Evolutionary conservation across 306 rosid species (phyloP).

Genomic region (Vigna unguiculata): DNA sequence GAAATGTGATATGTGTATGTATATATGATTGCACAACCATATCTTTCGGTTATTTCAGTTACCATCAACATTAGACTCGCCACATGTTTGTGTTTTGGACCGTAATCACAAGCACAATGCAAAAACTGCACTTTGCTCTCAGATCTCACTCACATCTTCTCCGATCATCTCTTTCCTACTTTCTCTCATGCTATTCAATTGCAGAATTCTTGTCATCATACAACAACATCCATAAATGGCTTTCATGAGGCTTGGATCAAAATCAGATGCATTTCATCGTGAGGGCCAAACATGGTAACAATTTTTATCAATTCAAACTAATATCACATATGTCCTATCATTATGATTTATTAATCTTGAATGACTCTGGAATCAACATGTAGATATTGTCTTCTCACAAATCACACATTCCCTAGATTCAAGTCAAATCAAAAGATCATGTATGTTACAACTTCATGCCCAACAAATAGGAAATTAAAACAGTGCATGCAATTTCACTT

Average conservation of each 20-base stretch:
- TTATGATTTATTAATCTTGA: not conserved
- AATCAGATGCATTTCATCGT: conserved; percentile 72
- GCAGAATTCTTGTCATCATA: not conserved
- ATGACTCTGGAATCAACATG: conserved; percentile 2
- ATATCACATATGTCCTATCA: not conserved
- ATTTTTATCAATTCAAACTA: not conserved
- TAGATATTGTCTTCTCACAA: not conserved
- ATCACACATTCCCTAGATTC: not conserved
- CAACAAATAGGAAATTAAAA: too few species aligned
- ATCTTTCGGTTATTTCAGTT: conserved; percentile 53
- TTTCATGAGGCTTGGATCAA: conserved; percentile 75
- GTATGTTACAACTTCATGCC: not conserved
- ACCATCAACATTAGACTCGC: conserved; percentile 67
- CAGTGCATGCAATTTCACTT: not conserved
- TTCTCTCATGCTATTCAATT: conserved; percentile 27
- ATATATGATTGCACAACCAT: conserved; percentile 41
- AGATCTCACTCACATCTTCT: conserved; percentile 23
- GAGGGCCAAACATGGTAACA: conserved; percentile 75
- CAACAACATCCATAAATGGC: conserved; percentile 54
- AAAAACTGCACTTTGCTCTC: conserved; percentile 36
- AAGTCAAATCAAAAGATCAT: not conserved
- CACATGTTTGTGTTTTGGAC: conserved; percentile 38
- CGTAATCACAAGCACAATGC: conserved; percentile 42
- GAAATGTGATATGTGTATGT: not conserved
- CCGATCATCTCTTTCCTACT: conserved; percentile 2